A percentile compares a stretch with the other conserved stretches of the same genome.
These are phyloP conservation scores for Chlorella sp. DNA, from an alignment of 139 green algal species.

Conservation along the genomic window DNA sequence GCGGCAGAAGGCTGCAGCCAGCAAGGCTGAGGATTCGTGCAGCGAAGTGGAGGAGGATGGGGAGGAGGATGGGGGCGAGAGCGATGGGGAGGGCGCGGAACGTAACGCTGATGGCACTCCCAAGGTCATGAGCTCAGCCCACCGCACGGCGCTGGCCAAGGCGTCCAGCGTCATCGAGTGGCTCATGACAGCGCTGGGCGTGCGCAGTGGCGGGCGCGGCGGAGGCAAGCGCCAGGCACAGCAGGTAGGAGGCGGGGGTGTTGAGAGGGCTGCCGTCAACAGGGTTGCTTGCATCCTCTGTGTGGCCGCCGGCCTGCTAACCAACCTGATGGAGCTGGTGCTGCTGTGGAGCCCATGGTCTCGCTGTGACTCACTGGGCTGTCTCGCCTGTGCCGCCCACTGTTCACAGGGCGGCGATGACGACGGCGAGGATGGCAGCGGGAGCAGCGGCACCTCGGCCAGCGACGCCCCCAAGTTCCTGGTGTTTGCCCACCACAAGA, in stretches of 20 bases:
- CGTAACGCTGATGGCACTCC: background rate
- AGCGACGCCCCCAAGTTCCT: slow-evolving; percentile 82
- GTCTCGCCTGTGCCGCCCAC: too few relatives aligned
- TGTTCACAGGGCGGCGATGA: background rate
- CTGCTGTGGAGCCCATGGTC: too few relatives aligned
- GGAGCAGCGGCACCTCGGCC: background rate
- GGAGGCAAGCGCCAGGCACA: background rate
- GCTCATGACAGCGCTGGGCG: slow-evolving; percentile 70
- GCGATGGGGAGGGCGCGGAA: background rate
- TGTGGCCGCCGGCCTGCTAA: too few relatives aligned
- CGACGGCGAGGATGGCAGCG: background rate
- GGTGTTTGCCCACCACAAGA: slow-evolving; percentile 95
- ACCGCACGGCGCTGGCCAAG: slow-evolving; percentile 83
- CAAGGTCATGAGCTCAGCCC: slow-evolving; percentile 47
- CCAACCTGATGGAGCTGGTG: too few relatives aligned
- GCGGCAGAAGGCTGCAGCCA: slow-evolving; percentile 9
- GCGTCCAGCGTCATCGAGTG: slow-evolving; percentile 78
- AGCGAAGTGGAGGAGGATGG: slow-evolving; percentile 26
- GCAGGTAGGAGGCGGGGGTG: background rate
- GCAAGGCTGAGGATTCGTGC: slow-evolving; percentile 11
- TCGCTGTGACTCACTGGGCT: too few relatives aligned
- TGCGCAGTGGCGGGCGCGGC: slow-evolving; percentile 18
- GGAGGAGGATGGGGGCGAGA: slow-evolving; percentile 29
- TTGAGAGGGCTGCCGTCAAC: background rate
- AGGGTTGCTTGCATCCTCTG: too few relatives aligned